Conservation (phyloP, 345 rosid genomes). For the Camelina laxa region DNA sequence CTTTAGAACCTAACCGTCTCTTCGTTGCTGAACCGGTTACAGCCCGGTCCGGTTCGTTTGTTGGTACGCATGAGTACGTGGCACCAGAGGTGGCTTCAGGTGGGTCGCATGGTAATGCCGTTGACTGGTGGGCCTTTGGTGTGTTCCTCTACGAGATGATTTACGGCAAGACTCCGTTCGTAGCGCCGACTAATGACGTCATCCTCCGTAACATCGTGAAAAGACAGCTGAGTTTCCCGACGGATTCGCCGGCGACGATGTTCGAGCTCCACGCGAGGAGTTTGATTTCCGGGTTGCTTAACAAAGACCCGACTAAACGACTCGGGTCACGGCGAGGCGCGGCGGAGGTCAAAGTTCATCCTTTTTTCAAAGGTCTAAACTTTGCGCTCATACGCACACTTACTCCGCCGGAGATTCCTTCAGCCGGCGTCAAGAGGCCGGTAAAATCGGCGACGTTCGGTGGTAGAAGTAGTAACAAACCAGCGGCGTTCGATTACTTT, state of each 20-base stretch:
- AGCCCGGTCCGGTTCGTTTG: constrained; percentile 88
- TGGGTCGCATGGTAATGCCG: constrained; percentile 87
- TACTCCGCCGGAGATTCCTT: constrained; percentile 73
- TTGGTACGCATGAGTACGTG: constrained; percentile 95
- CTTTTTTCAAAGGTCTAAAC: constrained; percentile 80
- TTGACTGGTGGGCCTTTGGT: constrained; percentile 98
- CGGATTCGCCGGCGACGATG: constrained; percentile 51
- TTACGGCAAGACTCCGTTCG: constrained; percentile 85
- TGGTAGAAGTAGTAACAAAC: constrained; percentile 43
- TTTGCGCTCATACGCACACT: constrained; percentile 79
- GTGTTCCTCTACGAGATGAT: constrained; percentile 84
- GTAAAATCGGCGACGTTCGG: constrained; percentile 48
- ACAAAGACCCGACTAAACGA: constrained; percentile 70
- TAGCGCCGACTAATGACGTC: constrained; percentile 69
- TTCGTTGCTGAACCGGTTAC: constrained; percentile 95
- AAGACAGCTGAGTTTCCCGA: constrained; percentile 66
- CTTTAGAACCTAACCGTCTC: constrained; percentile 50
- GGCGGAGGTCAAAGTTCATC: constrained; percentile 83
- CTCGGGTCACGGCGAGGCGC: constrained; percentile 88
- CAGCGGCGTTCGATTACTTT: constrained; percentile 69
- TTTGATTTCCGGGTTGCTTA: constrained; percentile 66
- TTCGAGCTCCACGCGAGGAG: constrained; percentile 72
- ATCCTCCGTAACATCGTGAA: constrained; percentile 91
- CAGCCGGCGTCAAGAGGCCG: constrained; percentile 42
- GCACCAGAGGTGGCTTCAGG: constrained; percentile 96